These are phyloP conservation scores for Mycotypha africana DNA, from an alignment of 371 early-diverging fungal species.

Conservation along the genomic window DNA sequence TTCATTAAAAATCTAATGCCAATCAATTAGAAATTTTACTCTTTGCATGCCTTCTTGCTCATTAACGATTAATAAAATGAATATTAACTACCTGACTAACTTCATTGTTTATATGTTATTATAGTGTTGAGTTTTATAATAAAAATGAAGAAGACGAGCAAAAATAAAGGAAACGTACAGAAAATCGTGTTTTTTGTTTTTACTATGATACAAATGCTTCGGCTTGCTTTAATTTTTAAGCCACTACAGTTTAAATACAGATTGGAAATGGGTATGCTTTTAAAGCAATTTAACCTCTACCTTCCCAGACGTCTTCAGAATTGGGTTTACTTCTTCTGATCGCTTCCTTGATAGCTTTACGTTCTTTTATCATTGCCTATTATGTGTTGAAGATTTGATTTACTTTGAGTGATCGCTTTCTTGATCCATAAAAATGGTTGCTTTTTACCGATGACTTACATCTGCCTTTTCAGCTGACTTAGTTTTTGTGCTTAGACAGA, in stretches of 20 bases:
- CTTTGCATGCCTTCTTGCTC: too few species aligned
- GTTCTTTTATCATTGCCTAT: conserved; percentile 30
- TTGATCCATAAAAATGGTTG: too few species aligned
- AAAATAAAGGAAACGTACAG: not conserved
- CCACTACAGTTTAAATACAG: not conserved
- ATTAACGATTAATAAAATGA: too few species aligned
- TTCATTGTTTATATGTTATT: conserved; percentile 6
- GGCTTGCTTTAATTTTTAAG: too few species aligned
- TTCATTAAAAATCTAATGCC: conserved; percentile 98
- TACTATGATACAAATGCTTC: too few species aligned
- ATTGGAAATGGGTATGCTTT: too few species aligned
- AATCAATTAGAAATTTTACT: too few species aligned
- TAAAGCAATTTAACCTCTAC: too few species aligned
- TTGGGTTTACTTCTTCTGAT: conserved; percentile 17
- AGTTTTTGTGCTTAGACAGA: conserved; percentile 34
- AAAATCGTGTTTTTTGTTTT: too few species aligned
- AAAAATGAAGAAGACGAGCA: conserved; percentile 1
- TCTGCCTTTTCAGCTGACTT: conserved; percentile 34
- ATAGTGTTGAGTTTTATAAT: not conserved
- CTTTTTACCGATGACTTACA: too few species aligned
- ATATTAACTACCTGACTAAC: conserved; percentile 15
- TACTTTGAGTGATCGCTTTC: too few species aligned
- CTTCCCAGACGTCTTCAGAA: conserved; percentile 44
- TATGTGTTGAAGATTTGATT: too few species aligned
- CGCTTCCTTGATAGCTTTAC: conserved; percentile 19